A percentile compares a stretch with the other conserved stretches of the same genome.
Conservation (phyloP, 1,284 basidiomycete species). For the Somion occarium region DNA sequence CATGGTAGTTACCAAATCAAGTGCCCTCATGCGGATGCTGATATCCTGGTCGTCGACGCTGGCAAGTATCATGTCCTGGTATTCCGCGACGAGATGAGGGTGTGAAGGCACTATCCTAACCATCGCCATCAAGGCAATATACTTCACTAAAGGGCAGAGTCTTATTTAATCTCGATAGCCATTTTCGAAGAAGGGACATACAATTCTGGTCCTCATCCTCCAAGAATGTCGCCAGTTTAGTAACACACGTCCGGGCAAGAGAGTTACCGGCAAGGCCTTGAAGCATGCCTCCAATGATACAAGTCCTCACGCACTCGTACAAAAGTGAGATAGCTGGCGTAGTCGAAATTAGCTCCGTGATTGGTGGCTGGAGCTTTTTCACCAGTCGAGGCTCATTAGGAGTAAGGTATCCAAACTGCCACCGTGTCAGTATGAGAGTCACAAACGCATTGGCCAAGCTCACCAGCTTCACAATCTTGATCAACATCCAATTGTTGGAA, state of each 20-base stretch:
- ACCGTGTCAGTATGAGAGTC: slow-evolving; percentile 4
- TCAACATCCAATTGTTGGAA: slow-evolving; percentile 99
- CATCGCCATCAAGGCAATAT: slow-evolving; percentile 93
- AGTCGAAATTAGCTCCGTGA: slow-evolving; percentile 92
- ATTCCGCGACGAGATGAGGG: slow-evolving; percentile 85
- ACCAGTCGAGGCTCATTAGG: slow-evolving; percentile 92
- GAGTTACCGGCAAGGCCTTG: slow-evolving; percentile 75
- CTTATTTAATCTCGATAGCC: slow-evolving; percentile 7
- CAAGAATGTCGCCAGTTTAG: slow-evolving; percentile 90
- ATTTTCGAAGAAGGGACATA: slow-evolving; percentile 33
- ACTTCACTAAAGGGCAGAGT: slow-evolving; percentile 65
- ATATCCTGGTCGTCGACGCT: slow-evolving; percentile 93
- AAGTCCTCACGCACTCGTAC: slow-evolving; percentile 98
- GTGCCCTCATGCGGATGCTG: slow-evolving; percentile 91
- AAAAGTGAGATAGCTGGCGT: slow-evolving; percentile 94
- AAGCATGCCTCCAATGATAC: slow-evolving; percentile 96
- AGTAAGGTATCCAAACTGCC: slow-evolving; percentile 84
- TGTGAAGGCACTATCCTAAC: slow-evolving; percentile 95
- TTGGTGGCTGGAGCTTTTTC: slow-evolving; percentile 89
- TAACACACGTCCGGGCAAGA: slow-evolving; percentile 86
- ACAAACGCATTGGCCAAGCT: slow-evolving; percentile 22
- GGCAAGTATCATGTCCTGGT: slow-evolving; percentile 88
- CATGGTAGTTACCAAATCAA: slow-evolving; percentile 93
- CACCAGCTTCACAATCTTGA: slow-evolving; percentile 97
- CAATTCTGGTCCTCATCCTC: slow-evolving; percentile 94